Conservation (phyloP, 2,329 filamentous ascomycete species). For the Nigrospora sphaerica region DNA sequence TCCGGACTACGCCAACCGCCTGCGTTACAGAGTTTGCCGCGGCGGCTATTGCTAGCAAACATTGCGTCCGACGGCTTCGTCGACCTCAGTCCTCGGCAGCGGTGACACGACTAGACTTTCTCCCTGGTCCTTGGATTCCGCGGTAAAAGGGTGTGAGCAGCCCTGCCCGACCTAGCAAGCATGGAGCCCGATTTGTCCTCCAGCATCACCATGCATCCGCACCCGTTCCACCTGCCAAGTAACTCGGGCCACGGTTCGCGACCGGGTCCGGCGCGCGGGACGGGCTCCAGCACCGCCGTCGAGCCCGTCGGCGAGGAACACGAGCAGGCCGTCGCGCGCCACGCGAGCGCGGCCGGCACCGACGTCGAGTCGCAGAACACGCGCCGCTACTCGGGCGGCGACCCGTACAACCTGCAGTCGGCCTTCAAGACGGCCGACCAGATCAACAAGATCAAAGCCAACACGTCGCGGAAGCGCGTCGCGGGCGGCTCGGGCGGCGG, state of each 20-base stretch:
- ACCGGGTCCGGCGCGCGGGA: slow-evolving; percentile 12
- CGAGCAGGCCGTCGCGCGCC: slow-evolving; percentile 34
- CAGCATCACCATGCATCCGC: slow-evolving; percentile 35
- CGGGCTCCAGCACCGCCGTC: slow-evolving; percentile 39
- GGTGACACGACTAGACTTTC: too few species aligned
- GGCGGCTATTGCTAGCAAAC: too few species aligned
- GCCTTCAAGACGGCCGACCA: slow-evolving; percentile 73
- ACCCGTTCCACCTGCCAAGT: slow-evolving; percentile 32
- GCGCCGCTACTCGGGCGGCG: slow-evolving; percentile 49
- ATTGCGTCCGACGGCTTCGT: too few species aligned
- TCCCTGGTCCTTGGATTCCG: too few species aligned
- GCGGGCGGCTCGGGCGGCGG: slow-evolving; percentile 21
- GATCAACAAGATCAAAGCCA: slow-evolving; percentile 70
- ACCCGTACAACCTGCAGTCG: slow-evolving; percentile 74
- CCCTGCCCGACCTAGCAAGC: neutral
- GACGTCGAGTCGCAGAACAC: slow-evolving; percentile 37
- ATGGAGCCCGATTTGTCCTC: slow-evolving; percentile 36
- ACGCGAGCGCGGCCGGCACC: slow-evolving; percentile 18
- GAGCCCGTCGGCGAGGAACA: slow-evolving; percentile 26
- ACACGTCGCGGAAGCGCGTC: slow-evolving; percentile 69
- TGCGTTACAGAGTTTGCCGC: too few species aligned
- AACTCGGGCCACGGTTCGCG: slow-evolving; percentile 18
- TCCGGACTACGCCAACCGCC: too few species aligned
- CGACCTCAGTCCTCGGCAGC: too few species aligned
- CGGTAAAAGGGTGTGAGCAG: too few species aligned